phyloP scores from a whole-genome alignment of 768 basidiomycete species.

The Termitomyces sp. region DNA sequence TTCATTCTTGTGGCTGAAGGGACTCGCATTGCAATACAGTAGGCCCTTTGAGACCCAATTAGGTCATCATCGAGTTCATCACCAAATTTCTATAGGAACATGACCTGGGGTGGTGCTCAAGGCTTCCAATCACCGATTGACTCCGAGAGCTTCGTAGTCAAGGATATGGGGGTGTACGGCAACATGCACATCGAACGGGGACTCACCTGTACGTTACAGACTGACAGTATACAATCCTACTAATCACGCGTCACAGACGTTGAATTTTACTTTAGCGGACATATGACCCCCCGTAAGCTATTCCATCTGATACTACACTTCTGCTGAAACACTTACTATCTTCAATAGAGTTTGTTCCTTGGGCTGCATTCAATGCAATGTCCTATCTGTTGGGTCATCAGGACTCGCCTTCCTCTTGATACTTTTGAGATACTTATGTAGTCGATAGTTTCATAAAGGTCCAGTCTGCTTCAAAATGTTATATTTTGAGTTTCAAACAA shows the following conservation, averaged over 20 bases:
- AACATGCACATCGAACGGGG: conserved; percentile 57
- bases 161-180: conserved; percentile 59
- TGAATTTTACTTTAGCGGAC: conserved; percentile 52
- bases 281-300: conserved; percentile 52
- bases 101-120: conserved; percentile 53
- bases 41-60: conserved; percentile 10
- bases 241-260: conserved; percentile 30
- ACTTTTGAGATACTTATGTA: neutral
- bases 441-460: neutral
- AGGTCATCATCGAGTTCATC: neutral
- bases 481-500: no score
- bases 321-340: neutral
- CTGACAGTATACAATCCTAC: neutral
- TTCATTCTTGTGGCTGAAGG: conserved; percentile 39
- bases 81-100: conserved; percentile 23
- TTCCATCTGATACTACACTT: neutral
- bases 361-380: conserved; percentile 37
- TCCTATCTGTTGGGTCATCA: conserved; percentile 42
- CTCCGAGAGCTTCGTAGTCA: conserved; percentile 54
- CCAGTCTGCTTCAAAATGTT: neutral
- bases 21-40: conserved; percentile 52
- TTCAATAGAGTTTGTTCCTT: conserved; percentile 41
- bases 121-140: conserved; percentile 63
- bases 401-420: conserved; percentile 32
- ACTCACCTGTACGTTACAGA: conserved; percentile 45